Percentiles rank a stretch among this genome's conserved stretches.
Conservation (phyloP, 495 filamentous ascomycete species). For the Neurospora sp. region DNA sequence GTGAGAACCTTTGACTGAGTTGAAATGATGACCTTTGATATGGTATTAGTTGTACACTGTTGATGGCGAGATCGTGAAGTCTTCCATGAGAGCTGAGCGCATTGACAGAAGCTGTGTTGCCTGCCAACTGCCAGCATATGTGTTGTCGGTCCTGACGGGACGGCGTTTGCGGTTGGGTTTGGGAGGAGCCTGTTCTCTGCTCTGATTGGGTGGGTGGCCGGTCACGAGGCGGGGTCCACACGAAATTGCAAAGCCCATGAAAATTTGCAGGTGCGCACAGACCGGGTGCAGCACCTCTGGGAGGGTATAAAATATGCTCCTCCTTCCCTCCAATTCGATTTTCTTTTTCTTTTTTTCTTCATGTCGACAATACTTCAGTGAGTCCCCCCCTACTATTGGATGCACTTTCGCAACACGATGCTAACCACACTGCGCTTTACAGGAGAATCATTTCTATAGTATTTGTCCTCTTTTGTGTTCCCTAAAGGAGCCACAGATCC, state of each 20-base stretch:
- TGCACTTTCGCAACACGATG: not conserved
- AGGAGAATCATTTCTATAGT: constrained; percentile 8
- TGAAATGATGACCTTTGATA: not conserved
- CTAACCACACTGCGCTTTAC: not conserved
- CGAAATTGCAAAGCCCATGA: not conserved
- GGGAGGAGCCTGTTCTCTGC: not conserved
- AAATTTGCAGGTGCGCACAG: constrained; percentile 33
- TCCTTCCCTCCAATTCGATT: constrained; percentile 11
- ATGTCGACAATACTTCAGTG: constrained; percentile 56
- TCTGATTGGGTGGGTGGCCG: not conserved
- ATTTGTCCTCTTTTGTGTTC: constrained; percentile 48
- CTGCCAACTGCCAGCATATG: not conserved
- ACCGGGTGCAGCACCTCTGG: constrained; percentile 17
- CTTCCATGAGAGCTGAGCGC: not conserved
- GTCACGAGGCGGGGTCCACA: not conserved
- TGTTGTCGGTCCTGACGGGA: not conserved
- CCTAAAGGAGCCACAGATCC: constrained; percentile 59
- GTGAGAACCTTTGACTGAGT: not conserved
- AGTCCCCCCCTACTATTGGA: constrained; percentile 27
- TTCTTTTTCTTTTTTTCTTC: constrained; percentile 30
- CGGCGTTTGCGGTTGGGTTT: not conserved
- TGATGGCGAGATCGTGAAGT: not conserved
- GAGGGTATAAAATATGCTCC: constrained; percentile 22
- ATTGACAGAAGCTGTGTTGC: not conserved
- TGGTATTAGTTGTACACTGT: not conserved